Evolutionary conservation across 345 rosid species (phyloP).

Genomic region (Psidium guajava): DNA sequence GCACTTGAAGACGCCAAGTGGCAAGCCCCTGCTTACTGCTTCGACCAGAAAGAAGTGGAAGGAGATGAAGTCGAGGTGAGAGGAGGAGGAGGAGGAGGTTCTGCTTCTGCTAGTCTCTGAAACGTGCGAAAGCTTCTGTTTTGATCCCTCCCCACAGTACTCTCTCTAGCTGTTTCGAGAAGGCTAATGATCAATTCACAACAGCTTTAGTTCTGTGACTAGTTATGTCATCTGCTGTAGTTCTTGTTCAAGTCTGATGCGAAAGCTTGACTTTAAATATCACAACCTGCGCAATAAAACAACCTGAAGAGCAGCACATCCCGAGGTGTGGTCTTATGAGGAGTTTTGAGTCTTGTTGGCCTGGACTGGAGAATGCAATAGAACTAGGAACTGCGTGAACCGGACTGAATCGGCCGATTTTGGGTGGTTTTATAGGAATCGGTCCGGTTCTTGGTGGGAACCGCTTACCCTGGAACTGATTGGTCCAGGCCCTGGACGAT

Average conservation of each 20-base stretch:
- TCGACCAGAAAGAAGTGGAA: background rate
- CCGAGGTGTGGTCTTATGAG: too few species aligned
- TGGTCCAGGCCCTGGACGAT: too few species aligned
- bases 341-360: too few species aligned
- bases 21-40: conserved; percentile 58
- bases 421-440: too few species aligned
- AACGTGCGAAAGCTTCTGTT: background rate
- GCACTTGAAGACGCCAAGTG: conserved; percentile 44
- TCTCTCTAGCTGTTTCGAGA: background rate
- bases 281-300: background rate
- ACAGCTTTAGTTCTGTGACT: background rate
- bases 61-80: background rate
- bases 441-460: too few species aligned
- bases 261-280: background rate
- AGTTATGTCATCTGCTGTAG: background rate
- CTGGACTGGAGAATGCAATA: too few species aligned
- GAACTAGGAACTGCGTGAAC: too few species aligned
- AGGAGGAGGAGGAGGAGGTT: too few species aligned
- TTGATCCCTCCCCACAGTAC: background rate
- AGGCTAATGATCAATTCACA: background rate
- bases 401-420: too few species aligned
- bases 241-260: background rate
- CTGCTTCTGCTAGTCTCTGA: background rate
- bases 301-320: background rate
- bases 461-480: too few species aligned